Conservation (phyloP, 257 asterid genomes). For the Datura wrightii region DNA sequence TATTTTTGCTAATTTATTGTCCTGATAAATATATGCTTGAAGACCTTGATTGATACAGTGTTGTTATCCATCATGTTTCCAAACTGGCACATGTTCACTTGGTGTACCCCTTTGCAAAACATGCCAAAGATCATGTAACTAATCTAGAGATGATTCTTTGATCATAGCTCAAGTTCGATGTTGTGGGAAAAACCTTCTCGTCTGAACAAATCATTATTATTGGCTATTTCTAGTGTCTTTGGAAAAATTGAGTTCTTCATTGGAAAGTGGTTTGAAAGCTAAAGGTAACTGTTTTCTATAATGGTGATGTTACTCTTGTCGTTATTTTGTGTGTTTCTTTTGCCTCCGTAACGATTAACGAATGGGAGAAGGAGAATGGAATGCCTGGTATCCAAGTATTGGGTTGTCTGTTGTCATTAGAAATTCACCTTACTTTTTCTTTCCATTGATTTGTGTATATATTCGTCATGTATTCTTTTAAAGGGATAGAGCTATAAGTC, state of each 20-base stretch:
- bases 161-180: not conserved
- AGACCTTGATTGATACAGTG: not conserved
- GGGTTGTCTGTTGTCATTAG: not conserved
- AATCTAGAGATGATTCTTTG: not conserved
- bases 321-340: not conserved
- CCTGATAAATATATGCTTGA: not conserved
- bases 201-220: not conserved
- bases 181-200: constrained; percentile 1
- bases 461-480: not conserved
- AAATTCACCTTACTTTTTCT: no score
- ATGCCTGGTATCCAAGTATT: not conserved
- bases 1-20: no score
- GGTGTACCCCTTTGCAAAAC: not conserved
- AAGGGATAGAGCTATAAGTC: not conserved
- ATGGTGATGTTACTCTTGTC: not conserved
- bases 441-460: not conserved
- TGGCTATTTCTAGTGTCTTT: not conserved
- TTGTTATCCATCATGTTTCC: not conserved
- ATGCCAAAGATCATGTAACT: not conserved
- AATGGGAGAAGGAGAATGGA: not conserved
- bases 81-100: not conserved
- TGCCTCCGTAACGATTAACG: not conserved
- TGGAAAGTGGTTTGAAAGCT: not conserved
- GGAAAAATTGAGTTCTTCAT: not conserved
- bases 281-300: not conserved